Evolutionary conservation across 1,284 basidiomycete genomes (phyloP), one percentile per base, ranked within the genome.

Genomic region (Macrocystidia cucumis): DNA sequence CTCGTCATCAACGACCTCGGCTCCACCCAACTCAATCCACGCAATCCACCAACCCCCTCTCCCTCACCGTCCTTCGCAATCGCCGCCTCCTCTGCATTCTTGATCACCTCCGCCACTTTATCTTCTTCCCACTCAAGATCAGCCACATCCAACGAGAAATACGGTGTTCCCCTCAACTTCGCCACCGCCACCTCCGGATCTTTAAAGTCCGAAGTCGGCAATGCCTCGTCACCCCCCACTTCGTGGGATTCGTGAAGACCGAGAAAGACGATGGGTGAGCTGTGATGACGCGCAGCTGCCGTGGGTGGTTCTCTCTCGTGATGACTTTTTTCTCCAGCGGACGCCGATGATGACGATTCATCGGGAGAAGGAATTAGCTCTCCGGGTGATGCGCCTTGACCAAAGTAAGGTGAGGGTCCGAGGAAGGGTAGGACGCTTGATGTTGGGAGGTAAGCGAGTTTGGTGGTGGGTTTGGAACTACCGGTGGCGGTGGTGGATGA

Each of bases 81-180:
- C n/a, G n/a, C n/a, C n/a, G n/a, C n/a, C n/a, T n/a, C n/a, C n/a
- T n/a, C n/a, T 1, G 65, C 59, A 17, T 55, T 51, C 42, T 63
- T 62, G 27, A 85, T 44, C 1, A 72, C 48, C 11, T 57, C 54
- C 11, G 73, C 60, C 9, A 81, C 45, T 26, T 58, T 48, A 17
- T 59, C 59, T 5, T 51, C 37, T 2, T 58, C 48, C 12, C 74
- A 53, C 2, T 67, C 62, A 9, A 75, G 52, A 30, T 74, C 70
- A 4, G 67, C 67, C 1, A 87, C 66, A 52, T 92, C 89, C 39
- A 93, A 46, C 0, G 88, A 69, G 55, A 92, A 93, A 54, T 82
- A 90, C 0, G 87, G 78, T 2, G 71, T 74, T 13, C 88, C 89
- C 26, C 75, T 55, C 6, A 91, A 67, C 39, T 78, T 74, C 29